Conservation (phyloP, 768 basidiomycete species). For the Rickenella mellea region DNA sequence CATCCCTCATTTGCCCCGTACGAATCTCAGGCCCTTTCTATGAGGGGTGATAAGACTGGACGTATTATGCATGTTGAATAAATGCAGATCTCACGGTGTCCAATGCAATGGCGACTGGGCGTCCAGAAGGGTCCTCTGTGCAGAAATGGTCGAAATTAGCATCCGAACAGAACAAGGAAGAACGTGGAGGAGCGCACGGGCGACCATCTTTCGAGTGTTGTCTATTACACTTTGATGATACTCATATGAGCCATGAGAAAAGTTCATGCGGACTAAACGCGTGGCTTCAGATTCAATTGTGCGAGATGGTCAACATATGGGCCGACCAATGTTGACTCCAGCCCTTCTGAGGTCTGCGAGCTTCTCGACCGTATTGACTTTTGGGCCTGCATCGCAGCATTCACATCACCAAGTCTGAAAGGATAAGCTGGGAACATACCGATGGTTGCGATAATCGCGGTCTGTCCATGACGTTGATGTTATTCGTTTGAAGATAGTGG, state of each 20-base stretch:
- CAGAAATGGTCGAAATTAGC: background rate
- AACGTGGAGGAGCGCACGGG: constrained; percentile 41
- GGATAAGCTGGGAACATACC: constrained; percentile 38
- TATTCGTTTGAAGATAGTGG: constrained; percentile 2
- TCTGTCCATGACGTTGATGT: constrained; percentile 40
- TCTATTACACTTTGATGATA: constrained; percentile 99
- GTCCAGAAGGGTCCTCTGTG: constrained; percentile 60
- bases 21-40: constrained; percentile 99
- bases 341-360: constrained; percentile 76
- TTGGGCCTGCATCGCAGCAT: constrained; percentile 58
- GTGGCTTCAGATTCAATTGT: background rate
- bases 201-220: constrained; percentile 84
- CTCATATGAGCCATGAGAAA: constrained; percentile 97
- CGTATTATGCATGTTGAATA: background rate
- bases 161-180: constrained; percentile 2
- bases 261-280: constrained; percentile 94
- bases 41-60: constrained; percentile 3
- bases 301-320: background rate
- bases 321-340: constrained; percentile 92
- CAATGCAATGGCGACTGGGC: constrained; percentile 94
- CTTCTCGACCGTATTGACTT: constrained; percentile 87
- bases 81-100: constrained; percentile 65
- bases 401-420: constrained; percentile 3
- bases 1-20: constrained; percentile 85
- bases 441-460: constrained; percentile 96